phyloP scores from a whole-genome alignment of 176 grass and related monocot genomes.

The Avena atlantica region DNA sequence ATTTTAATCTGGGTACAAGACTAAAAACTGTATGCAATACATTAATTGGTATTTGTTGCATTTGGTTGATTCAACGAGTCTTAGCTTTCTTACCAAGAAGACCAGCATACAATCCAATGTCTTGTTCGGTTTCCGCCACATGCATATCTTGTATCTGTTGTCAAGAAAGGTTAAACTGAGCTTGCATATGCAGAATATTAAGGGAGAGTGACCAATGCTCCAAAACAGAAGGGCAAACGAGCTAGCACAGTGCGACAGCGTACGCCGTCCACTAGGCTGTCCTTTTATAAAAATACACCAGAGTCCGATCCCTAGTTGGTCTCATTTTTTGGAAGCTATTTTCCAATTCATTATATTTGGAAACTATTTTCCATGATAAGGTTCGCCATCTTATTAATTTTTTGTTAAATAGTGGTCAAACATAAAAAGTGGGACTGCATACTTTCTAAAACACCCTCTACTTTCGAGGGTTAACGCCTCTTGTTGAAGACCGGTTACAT shows the following conservation, averaged over 20 bases:
- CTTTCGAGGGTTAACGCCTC: too few relatives aligned
- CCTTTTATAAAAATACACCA: not conserved
- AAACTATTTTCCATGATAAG: too few relatives aligned
- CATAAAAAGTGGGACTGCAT: too few relatives aligned
- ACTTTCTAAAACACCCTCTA: too few relatives aligned
- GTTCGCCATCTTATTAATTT: too few relatives aligned
- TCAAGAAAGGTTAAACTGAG: not conserved
- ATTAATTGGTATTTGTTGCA: not conserved
- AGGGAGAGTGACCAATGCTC: not conserved
- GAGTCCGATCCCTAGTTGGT: not conserved
- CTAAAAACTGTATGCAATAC: not conserved
- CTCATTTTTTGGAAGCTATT: not conserved
- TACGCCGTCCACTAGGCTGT: not conserved
- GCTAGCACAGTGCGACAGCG: not conserved
- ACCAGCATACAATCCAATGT: conserved; percentile 96
- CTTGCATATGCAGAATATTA: not conserved
- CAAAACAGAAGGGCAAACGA: not conserved
- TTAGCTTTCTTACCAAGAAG: conserved; percentile 65
- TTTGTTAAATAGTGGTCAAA: too few relatives aligned
- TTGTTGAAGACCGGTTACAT: too few relatives aligned
- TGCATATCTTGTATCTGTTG: conserved; percentile 75
- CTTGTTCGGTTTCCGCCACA: conserved; percentile 67
- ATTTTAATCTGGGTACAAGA: not conserved
- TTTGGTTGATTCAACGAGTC: not conserved
- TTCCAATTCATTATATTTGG: too few relatives aligned